Percentiles rank a stretch among this genome's conserved stretches.
phyloP scores from a whole-genome alignment of 805 yeast genomes.

The Isabelozyma pseudorhagii region DNA sequence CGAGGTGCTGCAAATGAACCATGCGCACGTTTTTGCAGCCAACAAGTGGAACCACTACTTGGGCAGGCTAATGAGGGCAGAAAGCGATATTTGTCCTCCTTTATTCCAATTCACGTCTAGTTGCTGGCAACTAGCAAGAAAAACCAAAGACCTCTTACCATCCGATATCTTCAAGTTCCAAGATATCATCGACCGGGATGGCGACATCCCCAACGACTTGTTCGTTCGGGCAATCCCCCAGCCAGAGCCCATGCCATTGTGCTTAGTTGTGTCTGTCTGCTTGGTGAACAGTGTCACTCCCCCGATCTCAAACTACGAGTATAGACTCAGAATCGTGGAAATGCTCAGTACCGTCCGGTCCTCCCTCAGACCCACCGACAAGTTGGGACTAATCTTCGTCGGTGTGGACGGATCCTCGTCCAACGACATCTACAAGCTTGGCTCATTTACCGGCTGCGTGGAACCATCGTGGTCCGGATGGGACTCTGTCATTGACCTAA shows the following conservation, averaged over 20 bases:
- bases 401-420: conserved; percentile 33
- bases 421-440: conserved; percentile 31
- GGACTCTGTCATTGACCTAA: conserved; percentile 38
- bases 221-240: conserved; percentile 36
- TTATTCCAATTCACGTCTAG: conserved; percentile 49
- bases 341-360: conserved; percentile 22
- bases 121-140: conserved; percentile 43
- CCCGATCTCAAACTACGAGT: conserved; percentile 21
- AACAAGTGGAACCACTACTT: conserved; percentile 41
- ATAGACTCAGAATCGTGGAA: conserved; percentile 17
- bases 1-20: conserved; percentile 42
- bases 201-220: conserved; percentile 40
- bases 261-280: conserved; percentile 42
- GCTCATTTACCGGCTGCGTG: conserved; percentile 48
- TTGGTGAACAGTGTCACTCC: conserved; percentile 28
- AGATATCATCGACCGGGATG: conserved; percentile 30
- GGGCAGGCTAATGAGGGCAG: conserved; percentile 13
- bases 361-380: conserved; percentile 34
- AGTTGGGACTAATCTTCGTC: conserved; percentile 45
- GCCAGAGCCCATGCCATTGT: conserved; percentile 38
- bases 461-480: conserved; percentile 47
- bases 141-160: conserved; percentile 30
- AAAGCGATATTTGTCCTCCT: conserved; percentile 16
- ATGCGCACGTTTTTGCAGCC: conserved; percentile 25
- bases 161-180: conserved; percentile 35